Evolutionary conservation across 306 rosid species (phyloP).

Genomic region (Corylus avellana): DNA sequence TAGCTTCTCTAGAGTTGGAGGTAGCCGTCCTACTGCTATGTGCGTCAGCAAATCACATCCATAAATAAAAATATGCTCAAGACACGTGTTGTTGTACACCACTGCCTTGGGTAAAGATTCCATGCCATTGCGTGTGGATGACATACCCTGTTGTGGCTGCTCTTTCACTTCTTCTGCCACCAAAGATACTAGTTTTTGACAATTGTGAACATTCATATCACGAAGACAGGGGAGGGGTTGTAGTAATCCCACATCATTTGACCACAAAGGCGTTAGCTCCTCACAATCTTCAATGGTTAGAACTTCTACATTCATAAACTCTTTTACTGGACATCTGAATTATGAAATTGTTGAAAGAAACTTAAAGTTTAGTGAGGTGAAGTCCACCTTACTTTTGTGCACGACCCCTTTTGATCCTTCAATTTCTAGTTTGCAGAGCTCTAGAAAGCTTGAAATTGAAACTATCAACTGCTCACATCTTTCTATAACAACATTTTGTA

Average conservation of each 20-base stretch:
- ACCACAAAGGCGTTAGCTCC: not conserved
- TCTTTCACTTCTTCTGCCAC: not conserved
- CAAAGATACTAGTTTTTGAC: not conserved
- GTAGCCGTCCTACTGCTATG: not conserved
- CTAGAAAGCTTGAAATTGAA: not conserved
- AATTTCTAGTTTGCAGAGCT: not conserved
- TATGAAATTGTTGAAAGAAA: not conserved
- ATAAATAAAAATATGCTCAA: not conserved
- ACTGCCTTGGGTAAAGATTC: conserved; percentile 15
- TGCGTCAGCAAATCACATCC: conserved; percentile 15
- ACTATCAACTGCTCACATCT: not conserved
- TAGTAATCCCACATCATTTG: not conserved
- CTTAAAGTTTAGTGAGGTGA: not conserved
- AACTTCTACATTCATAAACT: not conserved
- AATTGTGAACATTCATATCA: not conserved
- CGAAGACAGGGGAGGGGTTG: not conserved
- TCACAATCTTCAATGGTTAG: not conserved
- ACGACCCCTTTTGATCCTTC: not conserved
- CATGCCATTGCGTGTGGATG: not conserved
- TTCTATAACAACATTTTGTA: not conserved
- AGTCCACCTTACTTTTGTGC: not conserved
- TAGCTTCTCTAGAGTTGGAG: conserved; percentile 10
- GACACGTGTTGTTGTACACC: conserved; percentile 7
- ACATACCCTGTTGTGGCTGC: not conserved
- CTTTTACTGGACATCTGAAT: not conserved